phyloP scores from a whole-genome alignment of 2,329 filamentous ascomycete genomes.

The Pseudogymnoascus sp. region DNA sequence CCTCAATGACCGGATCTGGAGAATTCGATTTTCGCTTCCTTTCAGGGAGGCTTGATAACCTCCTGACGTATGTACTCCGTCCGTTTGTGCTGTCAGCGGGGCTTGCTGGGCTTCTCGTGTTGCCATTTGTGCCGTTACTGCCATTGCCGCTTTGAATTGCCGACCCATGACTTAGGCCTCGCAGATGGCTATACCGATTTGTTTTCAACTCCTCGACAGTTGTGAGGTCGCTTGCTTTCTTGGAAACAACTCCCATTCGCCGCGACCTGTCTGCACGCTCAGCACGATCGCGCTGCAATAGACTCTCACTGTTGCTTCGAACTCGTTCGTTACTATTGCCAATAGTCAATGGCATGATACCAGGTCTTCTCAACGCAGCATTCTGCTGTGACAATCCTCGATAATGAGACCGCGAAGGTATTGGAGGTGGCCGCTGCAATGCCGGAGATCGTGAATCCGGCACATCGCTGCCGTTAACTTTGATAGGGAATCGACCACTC shows the following conservation, averaged over 20 bases:
- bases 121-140: slow-evolving; percentile 22
- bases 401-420: slow-evolving; percentile 76
- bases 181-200: slow-evolving; percentile 61
- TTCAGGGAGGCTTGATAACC: slow-evolving; percentile 58
- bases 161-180: slow-evolving; percentile 62
- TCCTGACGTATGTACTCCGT: slow-evolving; percentile 52
- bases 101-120: slow-evolving; percentile 47
- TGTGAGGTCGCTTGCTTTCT: slow-evolving; percentile 53
- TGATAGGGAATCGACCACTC: slow-evolving; percentile 62
- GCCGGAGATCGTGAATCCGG: slow-evolving; percentile 63
- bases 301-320: slow-evolving; percentile 59
- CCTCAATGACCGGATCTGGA: slow-evolving; percentile 56
- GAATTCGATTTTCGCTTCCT: slow-evolving; percentile 56
- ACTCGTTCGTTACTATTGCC: slow-evolving; percentile 63
- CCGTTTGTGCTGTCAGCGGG: slow-evolving; percentile 47
- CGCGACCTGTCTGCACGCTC: slow-evolving; percentile 52
- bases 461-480: slow-evolving; percentile 67
- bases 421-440: slow-evolving; percentile 62
- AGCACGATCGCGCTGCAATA: slow-evolving; percentile 41
- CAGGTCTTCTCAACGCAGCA: slow-evolving; percentile 57
- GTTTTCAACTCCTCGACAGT: slow-evolving; percentile 57
- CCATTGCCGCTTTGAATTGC: slow-evolving; percentile 50
- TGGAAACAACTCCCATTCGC: slow-evolving; percentile 59
- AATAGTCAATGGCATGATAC: slow-evolving; percentile 64
- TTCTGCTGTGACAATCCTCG: slow-evolving; percentile 67